Conservation (phyloP, 208 protist genomes). For the Novymonas esmeraldas region DNA sequence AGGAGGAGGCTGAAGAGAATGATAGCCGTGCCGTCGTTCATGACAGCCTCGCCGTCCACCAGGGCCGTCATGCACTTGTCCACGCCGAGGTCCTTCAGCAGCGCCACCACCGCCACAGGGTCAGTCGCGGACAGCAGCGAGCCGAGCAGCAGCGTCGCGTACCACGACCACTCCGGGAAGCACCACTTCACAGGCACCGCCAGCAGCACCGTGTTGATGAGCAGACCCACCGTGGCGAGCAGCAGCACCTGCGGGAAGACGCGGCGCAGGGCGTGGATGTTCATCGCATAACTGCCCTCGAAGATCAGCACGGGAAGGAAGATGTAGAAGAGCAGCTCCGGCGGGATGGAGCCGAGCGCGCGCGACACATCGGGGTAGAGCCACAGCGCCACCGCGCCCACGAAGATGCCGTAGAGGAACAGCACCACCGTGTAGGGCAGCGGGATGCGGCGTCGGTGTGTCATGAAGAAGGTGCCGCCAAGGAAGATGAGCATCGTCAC, state of each 20-base stretch:
- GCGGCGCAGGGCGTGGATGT: slow-evolving; percentile 72
- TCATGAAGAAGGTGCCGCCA: slow-evolving; percentile 79
- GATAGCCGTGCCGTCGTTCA: slow-evolving; percentile 93
- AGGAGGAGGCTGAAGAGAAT: slow-evolving; percentile 84
- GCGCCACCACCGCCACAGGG: slow-evolving; percentile 88
- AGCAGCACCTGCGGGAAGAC: slow-evolving; percentile 69
- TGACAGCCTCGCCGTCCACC: slow-evolving; percentile 87
- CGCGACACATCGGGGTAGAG: slow-evolving; percentile 50
- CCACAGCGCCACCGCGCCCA: slow-evolving; percentile 56
- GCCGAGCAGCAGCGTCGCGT: slow-evolving; percentile 71
- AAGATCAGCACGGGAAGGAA: slow-evolving; percentile 93
- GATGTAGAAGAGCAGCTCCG: slow-evolving; percentile 87
- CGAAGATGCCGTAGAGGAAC: slow-evolving; percentile 80
- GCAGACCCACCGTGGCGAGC: slow-evolving; percentile 78
- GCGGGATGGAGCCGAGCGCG: slow-evolving; percentile 70
- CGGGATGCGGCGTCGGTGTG: slow-evolving; percentile 50
- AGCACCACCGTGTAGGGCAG: slow-evolving; percentile 84
- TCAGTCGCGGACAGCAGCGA: slow-evolving; percentile 89
- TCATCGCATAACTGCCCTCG: slow-evolving; percentile 84
- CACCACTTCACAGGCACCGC: slow-evolving; percentile 48
- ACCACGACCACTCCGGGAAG: slow-evolving; percentile 71
- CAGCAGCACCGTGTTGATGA: slow-evolving; percentile 75
- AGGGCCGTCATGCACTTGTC: slow-evolving; percentile 78
- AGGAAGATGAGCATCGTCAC: slow-evolving; percentile 75
- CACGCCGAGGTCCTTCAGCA: slow-evolving; percentile 84